phyloP scores from a whole-genome alignment of 306 rosid species.

The Rosa rugosa region DNA sequence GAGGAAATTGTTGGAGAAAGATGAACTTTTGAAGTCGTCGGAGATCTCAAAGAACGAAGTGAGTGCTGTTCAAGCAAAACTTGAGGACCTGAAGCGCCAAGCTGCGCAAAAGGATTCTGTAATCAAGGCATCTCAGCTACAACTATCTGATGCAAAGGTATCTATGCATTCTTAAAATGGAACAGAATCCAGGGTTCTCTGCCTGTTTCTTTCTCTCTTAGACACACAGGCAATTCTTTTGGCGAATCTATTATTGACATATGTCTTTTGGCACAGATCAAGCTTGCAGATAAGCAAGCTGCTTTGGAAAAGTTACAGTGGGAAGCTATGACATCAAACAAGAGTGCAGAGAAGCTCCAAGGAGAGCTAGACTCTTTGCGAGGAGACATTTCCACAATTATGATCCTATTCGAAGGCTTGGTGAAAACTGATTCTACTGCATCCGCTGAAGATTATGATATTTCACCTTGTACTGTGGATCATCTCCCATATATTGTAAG shows the following conservation, averaged over 20 bases:
- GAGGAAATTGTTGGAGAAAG: constrained; percentile 65
- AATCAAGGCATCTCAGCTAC: constrained; percentile 60
- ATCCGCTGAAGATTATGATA: constrained; percentile 33
- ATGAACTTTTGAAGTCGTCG: constrained; percentile 67
- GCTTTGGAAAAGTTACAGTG: constrained; percentile 80
- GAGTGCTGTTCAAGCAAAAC: constrained; percentile 46
- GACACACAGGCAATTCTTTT: not conserved
- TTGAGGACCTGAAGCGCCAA: constrained; percentile 65
- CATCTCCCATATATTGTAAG: constrained; percentile 44
- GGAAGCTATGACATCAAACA: constrained; percentile 77
- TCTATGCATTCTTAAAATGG: not conserved
- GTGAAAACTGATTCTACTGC: constrained; percentile 37
- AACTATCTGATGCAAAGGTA: constrained; percentile 89
- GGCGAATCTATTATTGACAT: constrained; percentile 10
- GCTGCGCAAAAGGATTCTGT: constrained; percentile 65
- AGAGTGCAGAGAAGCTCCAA: constrained; percentile 47
- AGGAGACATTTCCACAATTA: constrained; percentile 49
- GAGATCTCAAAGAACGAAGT: constrained; percentile 65
- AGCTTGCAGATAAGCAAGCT: constrained; percentile 98
- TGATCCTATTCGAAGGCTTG: constrained; percentile 63
- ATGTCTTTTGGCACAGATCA: constrained; percentile 49
- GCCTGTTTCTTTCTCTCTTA: not conserved
- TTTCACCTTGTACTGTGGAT: constrained; percentile 26
- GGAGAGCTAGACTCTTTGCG: constrained; percentile 42
- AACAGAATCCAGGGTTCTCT: not conserved